These are phyloP conservation scores for Hyaloscypha bicolor DNA, from an alignment of 495 filamentous ascomycete species.

Conservation along the genomic window DNA sequence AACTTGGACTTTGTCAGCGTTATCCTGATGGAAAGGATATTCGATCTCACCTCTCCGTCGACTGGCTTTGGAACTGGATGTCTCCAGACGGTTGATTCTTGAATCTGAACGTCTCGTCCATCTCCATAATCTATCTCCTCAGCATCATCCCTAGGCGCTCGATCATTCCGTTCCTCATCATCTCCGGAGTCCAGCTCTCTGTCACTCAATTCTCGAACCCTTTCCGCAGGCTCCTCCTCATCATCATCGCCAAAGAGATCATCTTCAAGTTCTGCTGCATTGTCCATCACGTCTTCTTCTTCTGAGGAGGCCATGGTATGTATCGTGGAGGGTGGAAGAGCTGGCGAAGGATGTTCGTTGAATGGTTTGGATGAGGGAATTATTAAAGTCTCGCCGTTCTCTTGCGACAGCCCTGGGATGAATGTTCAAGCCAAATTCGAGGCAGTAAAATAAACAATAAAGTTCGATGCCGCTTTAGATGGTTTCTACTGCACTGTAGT, in stretches of 20 bases:
- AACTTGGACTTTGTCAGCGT: constrained; percentile 51
- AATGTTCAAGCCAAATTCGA: too few relatives aligned
- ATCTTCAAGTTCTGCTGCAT: constrained; percentile 44
- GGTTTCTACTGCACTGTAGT: too few relatives aligned
- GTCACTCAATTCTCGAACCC: constrained; percentile 55
- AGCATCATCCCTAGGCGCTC: constrained; percentile 42
- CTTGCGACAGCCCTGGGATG: too few relatives aligned
- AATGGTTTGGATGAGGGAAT: neutral
- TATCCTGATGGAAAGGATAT: neutral
- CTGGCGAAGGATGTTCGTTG: neutral
- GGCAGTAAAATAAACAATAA: too few relatives aligned
- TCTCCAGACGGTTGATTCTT: constrained; percentile 60
- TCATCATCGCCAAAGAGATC: constrained; percentile 69
- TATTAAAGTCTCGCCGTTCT: neutral
- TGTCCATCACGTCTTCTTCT: constrained; percentile 43
- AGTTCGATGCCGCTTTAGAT: too few relatives aligned
- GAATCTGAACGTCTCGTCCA: constrained; percentile 55
- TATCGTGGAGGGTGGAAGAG: neutral
- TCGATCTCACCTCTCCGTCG: constrained; percentile 58
- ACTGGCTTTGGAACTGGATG: constrained; percentile 72
- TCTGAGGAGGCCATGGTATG: constrained; percentile 50
- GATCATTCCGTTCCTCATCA: constrained; percentile 51
- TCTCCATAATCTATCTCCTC: constrained; percentile 45
- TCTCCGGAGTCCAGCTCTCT: constrained; percentile 81
- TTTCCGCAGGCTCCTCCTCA: constrained; percentile 35